Conservation (phyloP, 2,329 filamentous ascomycete species). For the Cucurbitaria berberidis region DNA sequence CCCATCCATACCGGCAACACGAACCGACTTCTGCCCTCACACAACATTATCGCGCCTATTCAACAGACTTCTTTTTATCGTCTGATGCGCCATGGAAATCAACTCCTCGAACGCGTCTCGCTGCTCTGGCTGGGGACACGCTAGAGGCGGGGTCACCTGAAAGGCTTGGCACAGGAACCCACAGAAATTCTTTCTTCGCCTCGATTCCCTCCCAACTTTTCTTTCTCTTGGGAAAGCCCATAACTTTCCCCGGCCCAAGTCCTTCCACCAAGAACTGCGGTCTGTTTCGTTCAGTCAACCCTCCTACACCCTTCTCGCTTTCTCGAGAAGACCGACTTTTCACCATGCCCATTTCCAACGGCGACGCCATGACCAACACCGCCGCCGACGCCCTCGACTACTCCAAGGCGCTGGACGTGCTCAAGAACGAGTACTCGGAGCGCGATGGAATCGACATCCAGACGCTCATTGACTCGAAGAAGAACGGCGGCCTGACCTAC, state of each 20-base stretch:
- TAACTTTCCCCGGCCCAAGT: slow-evolving; percentile 64
- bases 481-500: slow-evolving; percentile 93
- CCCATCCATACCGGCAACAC: too few species aligned
- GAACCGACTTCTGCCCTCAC: too few species aligned
- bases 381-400: slow-evolving; percentile 70
- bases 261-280: slow-evolving; percentile 38
- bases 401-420: slow-evolving; percentile 76
- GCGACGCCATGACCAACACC: slow-evolving; percentile 60
- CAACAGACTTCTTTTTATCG: too few species aligned
- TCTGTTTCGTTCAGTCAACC: slow-evolving; percentile 38
- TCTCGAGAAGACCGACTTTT: slow-evolving; percentile 41
- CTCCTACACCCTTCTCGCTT: slow-evolving; percentile 29
- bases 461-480: slow-evolving; percentile 87
- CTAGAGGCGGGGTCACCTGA: slow-evolving; percentile 27
- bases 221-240: slow-evolving; percentile 57
- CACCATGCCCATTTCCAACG: slow-evolving; percentile 76
- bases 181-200: slow-evolving; percentile 34
- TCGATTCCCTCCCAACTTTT: slow-evolving; percentile 26
- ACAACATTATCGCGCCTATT: too few species aligned
- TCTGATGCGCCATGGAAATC: too few species aligned
- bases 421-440: slow-evolving; percentile 76
- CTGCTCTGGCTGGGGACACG: slow-evolving; percentile 15
- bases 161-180: slow-evolving; percentile 15
- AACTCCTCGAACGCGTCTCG: not conserved
- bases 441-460: slow-evolving; percentile 87